Evolutionary conservation across 352 stramenopile genomes (phyloP).

Genomic region (Phytophthora cactorum): DNA sequence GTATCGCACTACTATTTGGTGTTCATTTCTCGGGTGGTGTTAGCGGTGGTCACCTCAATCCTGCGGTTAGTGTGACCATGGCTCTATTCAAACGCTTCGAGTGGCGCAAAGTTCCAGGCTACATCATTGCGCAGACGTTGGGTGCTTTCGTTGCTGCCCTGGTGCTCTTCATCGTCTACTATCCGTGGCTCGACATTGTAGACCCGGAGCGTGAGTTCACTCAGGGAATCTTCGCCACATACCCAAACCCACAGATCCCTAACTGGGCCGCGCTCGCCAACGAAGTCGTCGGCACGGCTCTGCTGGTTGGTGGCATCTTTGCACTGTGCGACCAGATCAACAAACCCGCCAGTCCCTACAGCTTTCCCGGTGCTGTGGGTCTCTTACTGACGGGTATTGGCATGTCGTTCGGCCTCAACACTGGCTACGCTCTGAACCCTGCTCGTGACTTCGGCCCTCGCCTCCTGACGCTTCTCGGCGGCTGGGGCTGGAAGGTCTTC

Average conservation of each 20-base stretch:
- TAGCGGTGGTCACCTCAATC: slow-evolving; percentile 70
- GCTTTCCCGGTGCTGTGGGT: slow-evolving; percentile 39
- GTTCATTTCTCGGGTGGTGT: slow-evolving; percentile 63
- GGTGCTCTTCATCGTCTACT: slow-evolving; percentile 66
- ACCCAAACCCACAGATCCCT: slow-evolving; percentile 48
- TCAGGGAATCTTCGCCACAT: slow-evolving; percentile 56
- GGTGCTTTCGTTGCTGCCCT: slow-evolving; percentile 52
- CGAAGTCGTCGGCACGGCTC: slow-evolving; percentile 49
- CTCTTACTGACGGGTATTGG: slow-evolving; percentile 40
- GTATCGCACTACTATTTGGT: slow-evolving; percentile 64
- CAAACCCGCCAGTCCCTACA: slow-evolving; percentile 49
- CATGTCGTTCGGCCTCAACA: slow-evolving; percentile 48
- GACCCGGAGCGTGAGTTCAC: slow-evolving; percentile 47
- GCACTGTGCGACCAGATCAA: slow-evolving; percentile 53
- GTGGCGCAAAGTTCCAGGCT: slow-evolving; percentile 59
- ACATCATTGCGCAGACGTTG: slow-evolving; percentile 52
- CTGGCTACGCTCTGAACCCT: slow-evolving; percentile 51
- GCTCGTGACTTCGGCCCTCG: slow-evolving; percentile 54
- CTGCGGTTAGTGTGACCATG: slow-evolving; percentile 58
- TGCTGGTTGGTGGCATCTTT: slow-evolving; percentile 52
- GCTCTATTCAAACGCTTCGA: slow-evolving; percentile 57
- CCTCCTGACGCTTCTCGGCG: slow-evolving; percentile 52
- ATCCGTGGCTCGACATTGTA: slow-evolving; percentile 56
- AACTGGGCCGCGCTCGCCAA: slow-evolving; percentile 49
- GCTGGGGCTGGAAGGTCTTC: slow-evolving; percentile 51